Evolutionary conservation across 2,329 filamentous ascomycete species (phyloP).

Genomic region (Chrysoporthe cubensis): DNA sequence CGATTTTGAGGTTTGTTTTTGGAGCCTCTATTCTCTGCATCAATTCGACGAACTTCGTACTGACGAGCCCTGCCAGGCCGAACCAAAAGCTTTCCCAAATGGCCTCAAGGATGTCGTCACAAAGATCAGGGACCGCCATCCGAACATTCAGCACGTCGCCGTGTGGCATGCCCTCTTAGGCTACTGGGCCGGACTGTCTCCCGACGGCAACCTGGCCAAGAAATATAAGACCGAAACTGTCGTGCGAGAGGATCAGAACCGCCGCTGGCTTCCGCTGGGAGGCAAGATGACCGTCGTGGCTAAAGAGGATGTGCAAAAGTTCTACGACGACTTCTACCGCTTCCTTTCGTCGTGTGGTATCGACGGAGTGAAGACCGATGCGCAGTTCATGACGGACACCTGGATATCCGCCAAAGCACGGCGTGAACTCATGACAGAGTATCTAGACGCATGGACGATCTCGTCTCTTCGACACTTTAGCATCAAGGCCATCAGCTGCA

Average conservation of each 20-base stretch:
- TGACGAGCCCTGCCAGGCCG: slow-evolving; percentile 53
- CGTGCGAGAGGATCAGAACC: slow-evolving; percentile 51
- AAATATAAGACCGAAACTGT: slow-evolving; percentile 76
- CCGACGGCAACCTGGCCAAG: slow-evolving; percentile 72
- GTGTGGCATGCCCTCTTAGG: slow-evolving; percentile 91
- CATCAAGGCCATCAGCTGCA: slow-evolving; percentile 84
- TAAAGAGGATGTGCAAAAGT: slow-evolving; percentile 71
- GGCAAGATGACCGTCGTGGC: slow-evolving; percentile 75
- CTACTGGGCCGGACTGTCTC: slow-evolving; percentile 90
- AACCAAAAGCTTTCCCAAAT: slow-evolving; percentile 74
- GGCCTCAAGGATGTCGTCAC: slow-evolving; percentile 75
- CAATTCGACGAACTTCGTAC: background rate
- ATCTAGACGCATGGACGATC: slow-evolving; percentile 85
- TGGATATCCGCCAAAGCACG: slow-evolving; percentile 70
- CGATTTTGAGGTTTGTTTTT: slow-evolving; percentile 66
- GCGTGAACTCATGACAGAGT: slow-evolving; percentile 71
- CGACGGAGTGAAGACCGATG: slow-evolving; percentile 90
- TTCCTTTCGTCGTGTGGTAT: slow-evolving; percentile 78
- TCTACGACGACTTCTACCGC: slow-evolving; percentile 90
- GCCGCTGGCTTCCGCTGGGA: slow-evolving; percentile 54
- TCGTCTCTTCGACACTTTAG: slow-evolving; percentile 78
- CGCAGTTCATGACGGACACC: slow-evolving; percentile 85
- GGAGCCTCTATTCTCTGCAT: no score
- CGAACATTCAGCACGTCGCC: slow-evolving; percentile 78
- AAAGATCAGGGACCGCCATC: slow-evolving; percentile 70